Percentiles rank a stretch among this genome's conserved stretches.
Conservation (phyloP, 176 grass and related monocot genomes). For the Carex cristatella region DNA sequence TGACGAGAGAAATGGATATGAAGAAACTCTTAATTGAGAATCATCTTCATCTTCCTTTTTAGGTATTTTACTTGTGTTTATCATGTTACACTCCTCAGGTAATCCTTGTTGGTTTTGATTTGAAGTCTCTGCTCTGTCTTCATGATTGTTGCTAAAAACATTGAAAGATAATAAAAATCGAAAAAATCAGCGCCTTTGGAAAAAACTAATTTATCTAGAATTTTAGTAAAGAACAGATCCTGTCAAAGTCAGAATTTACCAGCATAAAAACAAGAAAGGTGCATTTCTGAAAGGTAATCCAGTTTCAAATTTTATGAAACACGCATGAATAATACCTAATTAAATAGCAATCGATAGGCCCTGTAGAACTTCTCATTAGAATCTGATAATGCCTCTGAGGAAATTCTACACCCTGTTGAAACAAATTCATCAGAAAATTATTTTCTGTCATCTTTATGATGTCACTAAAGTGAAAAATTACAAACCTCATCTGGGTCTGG, state of each 20-base stretch:
- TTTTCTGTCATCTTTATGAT: neutral
- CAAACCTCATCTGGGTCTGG: slow-evolving; percentile 69
- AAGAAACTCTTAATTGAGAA: slow-evolving; percentile 24
- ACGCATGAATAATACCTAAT: slow-evolving; percentile 39
- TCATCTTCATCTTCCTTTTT: slow-evolving; percentile 25
- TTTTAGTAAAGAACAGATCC: slow-evolving; percentile 1
- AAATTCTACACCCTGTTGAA: slow-evolving; percentile 45
- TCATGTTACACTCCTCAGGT: slow-evolving; percentile 27
- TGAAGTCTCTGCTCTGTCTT: slow-evolving; percentile 23
- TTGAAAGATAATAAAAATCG: slow-evolving; percentile 1
- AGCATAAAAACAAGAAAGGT: neutral
- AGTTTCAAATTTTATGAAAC: neutral
- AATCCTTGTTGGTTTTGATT: slow-evolving; percentile 8
- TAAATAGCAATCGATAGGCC: slow-evolving; percentile 77
- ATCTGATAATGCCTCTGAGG: slow-evolving; percentile 60
- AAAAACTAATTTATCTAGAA: neutral
- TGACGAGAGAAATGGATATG: slow-evolving; percentile 33
- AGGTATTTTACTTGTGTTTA: slow-evolving; percentile 23
- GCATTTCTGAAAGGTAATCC: neutral
- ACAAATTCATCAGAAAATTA: neutral
- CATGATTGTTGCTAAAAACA: slow-evolving; percentile 38
- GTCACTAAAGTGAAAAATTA: slow-evolving; percentile 1
- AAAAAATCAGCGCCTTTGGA: neutral
- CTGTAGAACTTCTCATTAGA: slow-evolving; percentile 76
- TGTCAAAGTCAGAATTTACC: neutral